Conservation (phyloP, 2,329 filamentous ascomycete species). For the Trichoderma guizhouense region DNA sequence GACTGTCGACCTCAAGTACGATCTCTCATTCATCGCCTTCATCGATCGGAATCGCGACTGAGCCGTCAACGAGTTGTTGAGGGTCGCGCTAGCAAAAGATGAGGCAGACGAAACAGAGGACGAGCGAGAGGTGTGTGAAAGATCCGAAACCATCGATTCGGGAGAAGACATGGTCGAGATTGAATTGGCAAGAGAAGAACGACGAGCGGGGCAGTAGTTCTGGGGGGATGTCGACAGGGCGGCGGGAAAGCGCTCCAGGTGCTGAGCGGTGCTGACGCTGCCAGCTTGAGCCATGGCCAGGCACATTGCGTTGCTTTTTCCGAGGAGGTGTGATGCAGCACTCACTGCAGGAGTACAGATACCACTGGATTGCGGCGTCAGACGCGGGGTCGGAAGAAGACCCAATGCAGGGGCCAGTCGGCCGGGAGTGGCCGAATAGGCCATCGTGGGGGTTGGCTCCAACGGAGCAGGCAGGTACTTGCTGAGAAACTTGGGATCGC, state of each 20-base stretch:
- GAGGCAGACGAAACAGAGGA: constrained; percentile 64
- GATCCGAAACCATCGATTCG: constrained; percentile 65
- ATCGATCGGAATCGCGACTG: constrained; percentile 61
- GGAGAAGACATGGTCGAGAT: constrained; percentile 62
- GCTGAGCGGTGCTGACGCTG: constrained; percentile 44
- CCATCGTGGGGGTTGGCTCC: constrained; percentile 45
- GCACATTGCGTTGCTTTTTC: constrained; percentile 55
- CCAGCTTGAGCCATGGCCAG: constrained; percentile 57
- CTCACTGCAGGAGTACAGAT: constrained; percentile 60
- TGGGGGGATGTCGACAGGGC: constrained; percentile 51
- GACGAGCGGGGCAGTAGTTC: constrained; percentile 48
- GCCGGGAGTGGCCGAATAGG: constrained; percentile 37
- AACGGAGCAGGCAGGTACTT: constrained; percentile 28
- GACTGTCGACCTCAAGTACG: constrained; percentile 50
- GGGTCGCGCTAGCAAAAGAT: constrained; percentile 57
- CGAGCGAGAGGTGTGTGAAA: constrained; percentile 58
- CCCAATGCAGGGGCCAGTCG: constrained; percentile 52
- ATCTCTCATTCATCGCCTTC: constrained; percentile 57
- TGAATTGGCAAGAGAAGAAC: constrained; percentile 61
- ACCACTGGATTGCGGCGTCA: constrained; percentile 54
- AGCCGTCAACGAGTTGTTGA: constrained; percentile 49
- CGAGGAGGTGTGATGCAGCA: constrained; percentile 48
- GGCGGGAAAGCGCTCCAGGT: constrained; percentile 51
- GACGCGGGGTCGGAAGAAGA: constrained; percentile 55
- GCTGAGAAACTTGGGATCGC: neutral